Percentiles rank a stretch among this genome's conserved stretches.
Evolutionary conservation across 2,329 filamentous ascomycete species (phyloP).

Genomic region (Capronia americana): DNA sequence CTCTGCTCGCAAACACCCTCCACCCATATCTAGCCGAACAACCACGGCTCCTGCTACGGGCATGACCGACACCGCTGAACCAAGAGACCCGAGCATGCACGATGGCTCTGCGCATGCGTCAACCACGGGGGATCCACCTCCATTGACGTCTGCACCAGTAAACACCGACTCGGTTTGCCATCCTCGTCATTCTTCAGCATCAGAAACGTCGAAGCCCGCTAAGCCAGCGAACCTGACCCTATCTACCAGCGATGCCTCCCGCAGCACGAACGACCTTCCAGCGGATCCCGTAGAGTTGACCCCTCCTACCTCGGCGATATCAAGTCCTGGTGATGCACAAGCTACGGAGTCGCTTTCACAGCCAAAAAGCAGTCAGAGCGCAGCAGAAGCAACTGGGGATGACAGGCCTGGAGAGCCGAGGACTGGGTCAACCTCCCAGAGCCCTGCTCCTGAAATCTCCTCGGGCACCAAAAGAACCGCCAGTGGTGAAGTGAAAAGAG

Average conservation of each 20-base stretch:
- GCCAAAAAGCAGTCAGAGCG: slow-evolving; percentile 15
- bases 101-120: slow-evolving; percentile 32
- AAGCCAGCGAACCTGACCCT: slow-evolving; percentile 23
- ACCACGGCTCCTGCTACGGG: slow-evolving; percentile 6
- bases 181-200: slow-evolving; percentile 15
- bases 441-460: slow-evolving; percentile 22
- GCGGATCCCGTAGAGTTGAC: slow-evolving; percentile 27
- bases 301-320: slow-evolving; percentile 33
- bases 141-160: slow-evolving; percentile 23
- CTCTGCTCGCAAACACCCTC: background rate
- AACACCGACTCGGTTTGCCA: slow-evolving; percentile 7
- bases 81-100: slow-evolving; percentile 26
- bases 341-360: slow-evolving; percentile 15
- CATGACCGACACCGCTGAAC: slow-evolving; percentile 22
- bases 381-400: slow-evolving; percentile 1
- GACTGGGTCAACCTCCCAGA: slow-evolving; percentile 26
- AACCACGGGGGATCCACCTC: slow-evolving; percentile 29
- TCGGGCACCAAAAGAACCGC: slow-evolving; percentile 36
- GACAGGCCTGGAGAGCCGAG: slow-evolving; percentile 12
- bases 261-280: slow-evolving; percentile 10
- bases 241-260: slow-evolving; percentile 29
- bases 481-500: slow-evolving; percentile 35
- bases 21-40: background rate
- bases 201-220: slow-evolving; percentile 16
- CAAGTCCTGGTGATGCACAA: slow-evolving; percentile 26